Evolutionary conservation across 31 red algal genomes (phyloP).

Genomic region (Odonthalia washingtoniensis): DNA sequence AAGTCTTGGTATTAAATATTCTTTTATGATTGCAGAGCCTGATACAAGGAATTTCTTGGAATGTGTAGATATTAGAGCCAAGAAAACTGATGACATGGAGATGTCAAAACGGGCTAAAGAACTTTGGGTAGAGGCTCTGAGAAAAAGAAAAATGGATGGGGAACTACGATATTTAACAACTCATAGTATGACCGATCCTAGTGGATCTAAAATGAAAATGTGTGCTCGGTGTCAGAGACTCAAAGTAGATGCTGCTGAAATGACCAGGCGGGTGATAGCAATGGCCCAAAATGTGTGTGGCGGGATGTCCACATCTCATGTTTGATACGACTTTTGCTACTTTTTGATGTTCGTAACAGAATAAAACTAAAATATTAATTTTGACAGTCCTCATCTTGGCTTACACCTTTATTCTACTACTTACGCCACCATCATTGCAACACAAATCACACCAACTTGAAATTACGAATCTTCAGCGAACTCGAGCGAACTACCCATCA

Average conservation of each 20-base stretch:
- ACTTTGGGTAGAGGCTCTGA: constrained; percentile 61
- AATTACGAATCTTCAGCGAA: too few relatives aligned
- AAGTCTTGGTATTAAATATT: constrained; percentile 53
- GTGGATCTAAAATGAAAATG: constrained; percentile 46
- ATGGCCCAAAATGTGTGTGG: constrained; percentile 60
- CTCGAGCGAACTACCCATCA: too few relatives aligned
- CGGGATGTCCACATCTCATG: background rate
- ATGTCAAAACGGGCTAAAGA: constrained; percentile 33
- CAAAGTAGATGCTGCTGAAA: constrained; percentile 53
- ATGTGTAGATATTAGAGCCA: constrained; percentile 52
- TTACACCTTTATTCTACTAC: too few relatives aligned
- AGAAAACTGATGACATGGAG: background rate
- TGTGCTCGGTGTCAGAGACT: constrained; percentile 61
- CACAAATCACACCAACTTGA: too few relatives aligned
- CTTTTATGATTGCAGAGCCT: constrained; percentile 70
- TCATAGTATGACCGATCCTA: constrained; percentile 24
- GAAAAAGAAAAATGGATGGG: constrained; percentile 40
- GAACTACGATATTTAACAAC: constrained; percentile 40
- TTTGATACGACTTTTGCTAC: too few relatives aligned
- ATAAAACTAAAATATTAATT: too few relatives aligned
- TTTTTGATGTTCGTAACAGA: too few relatives aligned
- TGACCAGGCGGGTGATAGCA: constrained; percentile 37
- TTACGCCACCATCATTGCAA: too few relatives aligned
- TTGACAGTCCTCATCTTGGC: too few relatives aligned
- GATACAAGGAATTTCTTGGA: constrained; percentile 66